Base-by-base conservation (phyloP, 805 yeast genomes). In the Candida rishiriensis region DNA sequence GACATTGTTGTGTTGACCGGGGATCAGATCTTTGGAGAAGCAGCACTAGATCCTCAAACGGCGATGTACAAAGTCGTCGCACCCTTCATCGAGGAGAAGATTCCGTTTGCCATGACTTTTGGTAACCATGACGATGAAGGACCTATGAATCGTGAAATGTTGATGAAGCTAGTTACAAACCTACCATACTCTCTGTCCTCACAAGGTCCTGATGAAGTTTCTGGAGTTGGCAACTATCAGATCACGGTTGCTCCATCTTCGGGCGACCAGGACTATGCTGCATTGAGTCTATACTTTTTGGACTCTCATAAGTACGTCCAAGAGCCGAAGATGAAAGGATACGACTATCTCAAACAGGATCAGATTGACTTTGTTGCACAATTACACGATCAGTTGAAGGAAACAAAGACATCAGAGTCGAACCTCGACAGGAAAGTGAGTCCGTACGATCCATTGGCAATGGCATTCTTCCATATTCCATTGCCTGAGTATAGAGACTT, bases 111-210 rank as follows among this genome's bases (percentile, higher is more conserved):
- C 0, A 72, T 85, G 51, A 80, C 83, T 9, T 73, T 91, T 70
- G 99, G 99, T 0, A 93, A 93, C 61, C 99, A 93, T 61, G 99
- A 93, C 61, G 93, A 85, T 57, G 95, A 90, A 65, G 91, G 96
- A 0, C 74, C 82, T 3, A 54, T 88, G 45, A 49, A 69, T 13
- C 73, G 96, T 34, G 59, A 65, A 43, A 78, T 81, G 51, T 56
- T 88, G 35, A 84, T 89, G 79, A 56, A 70, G 3, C 56, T 85
- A 7, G 70, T 79, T 3, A 51, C 69, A 9, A 54, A 65, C 1
- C 65, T 91, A 40, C 99, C 98, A 0, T 85, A 72, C 60, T 83
- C 87, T 1, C 46, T 83, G 12, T 74, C 88, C 0, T 56, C 61
- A 18, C 50, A 73, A 1, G 91, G 96, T 0, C 88, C 95, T 0